These are phyloP conservation scores for Abrus pulchellus DNA, from an alignment of 306 rosid genomes.

Conservation along the genomic window DNA sequence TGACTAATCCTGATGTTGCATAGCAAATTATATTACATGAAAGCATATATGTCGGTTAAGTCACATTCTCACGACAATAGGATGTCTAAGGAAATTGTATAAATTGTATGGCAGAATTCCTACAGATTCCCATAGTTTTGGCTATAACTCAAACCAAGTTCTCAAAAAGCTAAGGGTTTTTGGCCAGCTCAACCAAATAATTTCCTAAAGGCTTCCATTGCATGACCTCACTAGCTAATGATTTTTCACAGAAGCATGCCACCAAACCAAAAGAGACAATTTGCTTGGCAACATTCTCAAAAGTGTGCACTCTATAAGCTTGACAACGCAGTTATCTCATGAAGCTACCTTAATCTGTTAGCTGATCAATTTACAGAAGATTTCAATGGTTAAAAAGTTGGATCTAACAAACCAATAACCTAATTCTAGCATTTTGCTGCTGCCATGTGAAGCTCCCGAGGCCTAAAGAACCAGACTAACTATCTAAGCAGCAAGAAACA, in stretches of 20 bases:
- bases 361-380: not conserved
- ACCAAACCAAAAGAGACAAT: not conserved
- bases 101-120: not conserved
- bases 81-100: not conserved
- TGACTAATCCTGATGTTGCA: not conserved
- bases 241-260: not conserved
- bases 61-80: not conserved
- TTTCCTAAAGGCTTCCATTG: not conserved
- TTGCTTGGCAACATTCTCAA: conserved; percentile 23
- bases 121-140: not conserved
- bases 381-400: not conserved
- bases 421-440: conserved; percentile 15
- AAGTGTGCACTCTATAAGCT: conserved; percentile 16
- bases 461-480: not conserved
- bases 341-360: conserved; percentile 2
- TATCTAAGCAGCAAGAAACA: conserved; percentile 34
- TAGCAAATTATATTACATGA: not conserved
- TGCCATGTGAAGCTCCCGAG: not conserved
- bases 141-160: conserved; percentile 7
- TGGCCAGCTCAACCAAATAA: not conserved
- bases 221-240: not conserved
- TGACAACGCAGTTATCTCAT: conserved; percentile 4
- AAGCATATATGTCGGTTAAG: not conserved
- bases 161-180: not conserved
- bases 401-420: not conserved